Conservation (phyloP, 495 filamentous ascomycete genomes). For the Lophiotrema nucula region DNA sequence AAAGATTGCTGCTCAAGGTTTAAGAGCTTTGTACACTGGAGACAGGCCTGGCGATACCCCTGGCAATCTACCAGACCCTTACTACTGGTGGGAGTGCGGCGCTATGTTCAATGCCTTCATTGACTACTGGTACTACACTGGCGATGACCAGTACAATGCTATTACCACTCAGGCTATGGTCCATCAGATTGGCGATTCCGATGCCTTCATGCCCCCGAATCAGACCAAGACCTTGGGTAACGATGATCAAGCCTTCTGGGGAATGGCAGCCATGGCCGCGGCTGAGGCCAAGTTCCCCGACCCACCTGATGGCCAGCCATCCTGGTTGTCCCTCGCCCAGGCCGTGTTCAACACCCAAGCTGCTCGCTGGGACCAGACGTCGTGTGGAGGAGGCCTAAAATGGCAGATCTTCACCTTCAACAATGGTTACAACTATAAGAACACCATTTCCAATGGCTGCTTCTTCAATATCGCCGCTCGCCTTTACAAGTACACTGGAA, state of each 20-base stretch:
- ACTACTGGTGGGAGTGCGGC: slow-evolving; percentile 53
- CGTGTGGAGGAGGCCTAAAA: slow-evolving; percentile 73
- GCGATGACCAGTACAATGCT: slow-evolving; percentile 54
- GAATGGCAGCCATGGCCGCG: slow-evolving; percentile 55
- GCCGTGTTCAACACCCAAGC: slow-evolving; percentile 74
- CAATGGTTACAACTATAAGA: slow-evolving; percentile 78
- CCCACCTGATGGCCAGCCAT: slow-evolving; percentile 52
- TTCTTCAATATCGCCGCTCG: slow-evolving; percentile 82
- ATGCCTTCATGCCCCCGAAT: slow-evolving; percentile 52
- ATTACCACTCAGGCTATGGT: slow-evolving; percentile 52
- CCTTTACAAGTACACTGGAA: slow-evolving; percentile 70
- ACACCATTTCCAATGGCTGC: slow-evolving; percentile 73
- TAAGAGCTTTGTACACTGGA: slow-evolving; percentile 48
- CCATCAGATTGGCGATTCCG: slow-evolving; percentile 48
- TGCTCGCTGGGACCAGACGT: slow-evolving; percentile 64
- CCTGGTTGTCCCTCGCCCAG: slow-evolving; percentile 74
- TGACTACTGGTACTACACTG: slow-evolving; percentile 58
- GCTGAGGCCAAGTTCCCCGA: slow-evolving; percentile 52
- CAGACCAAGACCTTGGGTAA: slow-evolving; percentile 51
- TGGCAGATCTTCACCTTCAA: slow-evolving; percentile 88
- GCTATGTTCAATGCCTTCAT: slow-evolving; percentile 52
- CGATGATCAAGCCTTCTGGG: slow-evolving; percentile 61
- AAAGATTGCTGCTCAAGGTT: slow-evolving; percentile 36
- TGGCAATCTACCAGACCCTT: slow-evolving; percentile 42
- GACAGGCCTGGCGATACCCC: slow-evolving; percentile 47